These are phyloP conservation scores for Dunaliella primolecta DNA, from an alignment of 139 green algal genomes.

Conservation along the genomic window DNA sequence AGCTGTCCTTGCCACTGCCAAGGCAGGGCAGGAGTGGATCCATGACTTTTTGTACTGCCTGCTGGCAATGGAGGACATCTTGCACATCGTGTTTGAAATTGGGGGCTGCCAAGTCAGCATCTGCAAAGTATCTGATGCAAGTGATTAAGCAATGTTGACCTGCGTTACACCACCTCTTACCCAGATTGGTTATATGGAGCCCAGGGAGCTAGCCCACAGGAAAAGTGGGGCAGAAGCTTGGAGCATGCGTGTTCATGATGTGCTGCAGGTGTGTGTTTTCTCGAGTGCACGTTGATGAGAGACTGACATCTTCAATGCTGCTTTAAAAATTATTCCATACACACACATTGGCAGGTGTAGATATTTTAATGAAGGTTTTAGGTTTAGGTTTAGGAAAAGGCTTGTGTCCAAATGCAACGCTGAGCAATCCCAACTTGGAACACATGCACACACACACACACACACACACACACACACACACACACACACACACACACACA, in stretches of 20 bases:
- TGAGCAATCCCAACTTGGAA: not conserved
- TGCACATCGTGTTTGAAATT: no score
- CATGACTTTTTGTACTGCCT: not conserved
- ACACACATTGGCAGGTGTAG: no score
- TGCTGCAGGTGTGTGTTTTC: conserved; percentile 14
- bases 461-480: not conserved
- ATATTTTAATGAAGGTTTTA: no score
- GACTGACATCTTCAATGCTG: no score
- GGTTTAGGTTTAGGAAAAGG: no score
- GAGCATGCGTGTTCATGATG: conserved; percentile 44
- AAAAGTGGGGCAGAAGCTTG: conserved; percentile 47
- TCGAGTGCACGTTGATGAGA: not conserved
- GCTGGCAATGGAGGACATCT: no score
- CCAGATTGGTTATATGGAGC: conserved; percentile 51
- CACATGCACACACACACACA: not conserved
- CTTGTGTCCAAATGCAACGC: not conserved
- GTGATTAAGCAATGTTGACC: not conserved
- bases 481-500: no score
- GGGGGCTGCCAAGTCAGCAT: no score
- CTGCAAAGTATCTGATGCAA: not conserved
- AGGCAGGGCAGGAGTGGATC: not conserved
- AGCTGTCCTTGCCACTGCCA: not conserved
- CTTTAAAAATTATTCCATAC: no score
- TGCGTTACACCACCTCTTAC: not conserved
- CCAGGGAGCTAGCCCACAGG: conserved; percentile 30